Base-by-base conservation (phyloP, 495 filamentous ascomycete genomes). In the Pyronema domesticum region DNA sequence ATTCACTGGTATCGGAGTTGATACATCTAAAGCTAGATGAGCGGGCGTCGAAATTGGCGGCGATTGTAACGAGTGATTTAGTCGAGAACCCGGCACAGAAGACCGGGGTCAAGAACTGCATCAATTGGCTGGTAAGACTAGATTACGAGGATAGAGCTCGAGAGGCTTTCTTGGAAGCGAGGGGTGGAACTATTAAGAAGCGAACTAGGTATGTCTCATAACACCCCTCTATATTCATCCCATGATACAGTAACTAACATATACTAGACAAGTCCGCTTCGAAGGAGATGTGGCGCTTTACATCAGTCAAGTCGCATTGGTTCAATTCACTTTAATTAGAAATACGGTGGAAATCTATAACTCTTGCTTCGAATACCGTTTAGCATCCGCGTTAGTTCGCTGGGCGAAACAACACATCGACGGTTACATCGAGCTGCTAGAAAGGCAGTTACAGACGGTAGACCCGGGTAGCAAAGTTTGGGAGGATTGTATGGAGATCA, bases 401-500 rank as follows among this genome's bases (percentile, higher is more conserved):
- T 99, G 91, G 91, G 89, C 86, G 15, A 95, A 94, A 65, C 81
- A 89, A 65, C 79, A 93, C 59, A 76, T 95, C 2, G 86, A 94
- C 58, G 80, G 79, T 3, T 96, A 95, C 72, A 95, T 95, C 62
- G 76, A 70, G 18, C 76, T 89, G 37, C 73, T 99, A 18, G 75
- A 73, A 13, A 74, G 89, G 55, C 91, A 96, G 69, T 68, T 99
- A 46, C 87, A 85, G 67, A 75, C 76, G 47, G 82, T 81, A 44
- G 80, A 93, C 17, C 75, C 82, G 55, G 78, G 74, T 17, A 78
- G 79, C 13, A 74, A 74, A 55, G 74, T 84, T 6, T 94, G 85
- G 83, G 75, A 74, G 52, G 79, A 88, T 66, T 94, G 91, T 66
- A 77, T 95, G 71, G 79, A 83, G 35, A 78, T 81, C 55, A 86